Percentiles rank a stretch among this genome's conserved stretches.
Evolutionary conservation across 768 basidiomycete species (phyloP).

Genomic region (Cytidiella melzeri): DNA sequence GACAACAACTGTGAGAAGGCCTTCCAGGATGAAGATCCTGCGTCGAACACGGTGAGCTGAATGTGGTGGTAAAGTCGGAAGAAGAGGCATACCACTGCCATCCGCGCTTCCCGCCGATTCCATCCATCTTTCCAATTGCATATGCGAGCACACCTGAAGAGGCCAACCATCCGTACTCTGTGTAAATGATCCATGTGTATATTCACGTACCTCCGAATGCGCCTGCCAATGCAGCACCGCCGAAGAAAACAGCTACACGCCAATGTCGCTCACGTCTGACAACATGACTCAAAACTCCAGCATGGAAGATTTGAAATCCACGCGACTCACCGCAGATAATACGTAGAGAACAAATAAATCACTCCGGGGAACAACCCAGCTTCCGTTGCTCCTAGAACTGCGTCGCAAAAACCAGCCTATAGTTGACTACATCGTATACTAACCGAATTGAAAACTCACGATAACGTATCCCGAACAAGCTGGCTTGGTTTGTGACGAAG

Average conservation of each 20-base stretch:
- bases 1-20: slow-evolving; percentile 42
- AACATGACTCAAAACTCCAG: neutral
- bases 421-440: neutral
- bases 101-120: slow-evolving; percentile 50
- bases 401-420: neutral
- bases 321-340: slow-evolving; percentile 42
- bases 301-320: neutral
- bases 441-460: slow-evolving; percentile 29
- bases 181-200: too few relatives aligned
- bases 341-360: slow-evolving; percentile 53
- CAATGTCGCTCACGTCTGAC: slow-evolving; percentile 50
- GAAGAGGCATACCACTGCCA: slow-evolving; percentile 46
- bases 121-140: slow-evolving; percentile 20
- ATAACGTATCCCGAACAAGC: slow-evolving; percentile 50
- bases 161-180: neutral
- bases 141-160: slow-evolving; percentile 41
- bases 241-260: slow-evolving; percentile 59
- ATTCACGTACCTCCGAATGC: slow-evolving; percentile 48
- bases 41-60: too few relatives aligned
- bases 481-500: slow-evolving; percentile 45
- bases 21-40: slow-evolving; percentile 58
- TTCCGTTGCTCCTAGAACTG: slow-evolving; percentile 52
- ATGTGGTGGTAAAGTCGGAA: neutral
- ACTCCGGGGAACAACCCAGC: slow-evolving; percentile 38
- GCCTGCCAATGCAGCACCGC: slow-evolving; percentile 55